Evolutionary conservation across 768 basidiomycete genomes (phyloP), one percentile per base, ranked within the genome.

Genomic region (Rhizopogon vulgaris): DNA sequence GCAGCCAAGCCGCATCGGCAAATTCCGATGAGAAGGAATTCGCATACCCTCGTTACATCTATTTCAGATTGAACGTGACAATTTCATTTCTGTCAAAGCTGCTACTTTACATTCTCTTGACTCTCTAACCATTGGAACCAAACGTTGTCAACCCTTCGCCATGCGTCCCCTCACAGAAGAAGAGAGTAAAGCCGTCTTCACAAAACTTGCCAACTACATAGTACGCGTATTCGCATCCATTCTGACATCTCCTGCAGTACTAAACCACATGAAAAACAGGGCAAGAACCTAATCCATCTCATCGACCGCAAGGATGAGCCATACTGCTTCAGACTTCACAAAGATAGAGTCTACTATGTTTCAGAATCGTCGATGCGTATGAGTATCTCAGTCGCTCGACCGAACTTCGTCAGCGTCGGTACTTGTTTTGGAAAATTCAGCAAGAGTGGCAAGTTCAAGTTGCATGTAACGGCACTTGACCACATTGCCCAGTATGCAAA

Each of bases 381-480:
- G 22, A 86, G 86, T 45, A 93, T 93, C 48, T 94, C 91, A 1
- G 82, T 98, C 48, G 94, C 95, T 18, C 81, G 95, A 42, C 87
- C 89, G 30, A 96, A 93, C 64, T 85, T 99, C 53, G 76, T 97
- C 67, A 88, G 86, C 52, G 76, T 98, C 18, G 96, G 96, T 38
- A 97, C 94, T 56, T 98, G 94, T 72, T 87, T 98, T 56, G 96
- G 96, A 56, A 98, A 96, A 67, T 99, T 98, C 73, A 88, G 84
- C 66, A 98, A 97, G 77, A 83, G 84, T 47, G 94, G 94, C 53
- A 98, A 97, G 67, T 99, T 99, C 78, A 95, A 94, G 76, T 75
- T 99, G 54, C 94, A 97, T 58, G 83, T 99, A 60, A 97, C 95
- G 3, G 80, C 90, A 17, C 76, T 99, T 56, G 95, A 98, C 63